phyloP scores from a whole-genome alignment of 371 early-diverging fungal species.

The Fennellomyces sp. region DNA sequence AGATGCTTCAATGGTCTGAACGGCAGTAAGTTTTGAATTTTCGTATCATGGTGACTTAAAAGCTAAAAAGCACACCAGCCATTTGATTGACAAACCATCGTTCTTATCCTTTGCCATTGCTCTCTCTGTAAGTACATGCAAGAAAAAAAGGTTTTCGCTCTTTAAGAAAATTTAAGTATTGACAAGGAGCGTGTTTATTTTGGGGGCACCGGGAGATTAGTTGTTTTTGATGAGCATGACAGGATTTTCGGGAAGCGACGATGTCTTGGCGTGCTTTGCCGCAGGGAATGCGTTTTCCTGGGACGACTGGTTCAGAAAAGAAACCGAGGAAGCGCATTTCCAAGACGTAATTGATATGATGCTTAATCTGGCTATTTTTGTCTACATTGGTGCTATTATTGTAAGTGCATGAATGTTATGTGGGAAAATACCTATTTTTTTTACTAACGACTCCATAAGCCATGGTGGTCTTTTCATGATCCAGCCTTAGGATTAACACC shows the following conservation, averaged over 20 bases:
- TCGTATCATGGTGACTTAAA: too few species aligned
- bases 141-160: neutral
- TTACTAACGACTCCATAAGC: too few species aligned
- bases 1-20: slow-evolving; percentile 75
- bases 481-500: slow-evolving; percentile 48
- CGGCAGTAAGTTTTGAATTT: slow-evolving; percentile 49
- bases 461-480: slow-evolving; percentile 71
- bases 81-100: slow-evolving; percentile 89
- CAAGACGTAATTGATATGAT: slow-evolving; percentile 94
- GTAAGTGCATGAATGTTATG: slow-evolving; percentile 21
- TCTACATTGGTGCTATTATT: slow-evolving; percentile 90
- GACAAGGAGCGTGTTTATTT: neutral
- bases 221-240: slow-evolving; percentile 83
- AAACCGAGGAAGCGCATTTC: slow-evolving; percentile 85
- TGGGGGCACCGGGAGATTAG: slow-evolving; percentile 22
- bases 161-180: neutral
- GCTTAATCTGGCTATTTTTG: slow-evolving; percentile 89
- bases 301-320: slow-evolving; percentile 90
- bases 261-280: slow-evolving; percentile 89
- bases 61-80: too few species aligned
- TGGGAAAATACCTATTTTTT: neutral
- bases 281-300: slow-evolving; percentile 92
- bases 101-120: slow-evolving; percentile 91
- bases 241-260: slow-evolving; percentile 84
- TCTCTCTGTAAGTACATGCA: slow-evolving; percentile 65